Evolutionary conservation across 768 basidiomycete species (phyloP), one percentile per base, ranked within the genome.

Genomic region (Suillus cothurnatus): DNA sequence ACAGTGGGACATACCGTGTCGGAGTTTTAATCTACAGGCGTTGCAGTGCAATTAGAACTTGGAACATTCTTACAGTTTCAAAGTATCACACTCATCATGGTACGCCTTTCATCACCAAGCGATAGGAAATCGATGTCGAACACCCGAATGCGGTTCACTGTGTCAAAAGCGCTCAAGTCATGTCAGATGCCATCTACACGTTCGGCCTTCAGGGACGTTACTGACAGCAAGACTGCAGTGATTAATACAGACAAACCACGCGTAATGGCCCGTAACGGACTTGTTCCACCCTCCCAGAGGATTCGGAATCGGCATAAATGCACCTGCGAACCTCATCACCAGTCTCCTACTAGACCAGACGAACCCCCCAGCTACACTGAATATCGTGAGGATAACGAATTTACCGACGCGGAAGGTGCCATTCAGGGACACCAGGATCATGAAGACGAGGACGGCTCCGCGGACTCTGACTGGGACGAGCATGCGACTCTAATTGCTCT

Each of bases 401-500:
- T 59, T 7, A 41, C 19, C 39, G 39, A 59, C 11, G 26, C 6
- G 3, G 39, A 41, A 12, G 39, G 41, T 17, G 39, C 26, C 6
- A 59, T 41, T 4, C 39, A 41, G 17, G 58, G 23, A 34, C 64
- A 61, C 58, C 49, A 17, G 26, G 28, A 57, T 57, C 6, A 28
- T 39, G 52, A 63, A 14, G 55, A 61, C n/a, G 38, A 61, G 47
- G n/a, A 61, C 49, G 56, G 66, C 64, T 68, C 23, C 32, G 15
- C 12, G 17, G 38, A 58, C 43, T 50, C 59, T 39, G 31, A 65
- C 64, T 77, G 72, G 71, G 75, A 78, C 66, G 71, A 76, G n/a
- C 70, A 71, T 23, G 64, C 72, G 1, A 66, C 74, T 31, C 70
- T 75, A 61, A 34, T 67, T 31, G 75, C 77, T 19, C 67, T 76